Evolutionary conservation across 2,329 filamentous ascomycete species (phyloP).

Genomic region (Hymenoscyphus albidus): DNA sequence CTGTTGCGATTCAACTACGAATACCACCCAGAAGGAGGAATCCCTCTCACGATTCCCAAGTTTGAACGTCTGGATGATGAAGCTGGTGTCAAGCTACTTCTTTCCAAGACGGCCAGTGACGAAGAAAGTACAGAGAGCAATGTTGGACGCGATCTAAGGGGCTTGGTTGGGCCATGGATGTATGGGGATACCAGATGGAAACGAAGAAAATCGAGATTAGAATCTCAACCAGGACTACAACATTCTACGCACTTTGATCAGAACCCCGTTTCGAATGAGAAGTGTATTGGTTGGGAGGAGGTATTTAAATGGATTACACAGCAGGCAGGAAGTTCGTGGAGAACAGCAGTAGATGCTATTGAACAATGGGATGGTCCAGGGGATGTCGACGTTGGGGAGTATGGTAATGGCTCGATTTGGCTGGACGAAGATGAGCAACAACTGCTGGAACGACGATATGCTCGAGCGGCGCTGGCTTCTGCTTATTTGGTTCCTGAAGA

Average conservation of each 20-base stretch:
- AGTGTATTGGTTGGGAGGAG: slow-evolving; percentile 63
- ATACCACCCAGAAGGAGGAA: slow-evolving; percentile 53
- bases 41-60: slow-evolving; percentile 52
- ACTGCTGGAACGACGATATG: slow-evolving; percentile 61
- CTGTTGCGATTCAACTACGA: slow-evolving; percentile 65
- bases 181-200: slow-evolving; percentile 61
- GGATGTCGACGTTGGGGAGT: slow-evolving; percentile 65
- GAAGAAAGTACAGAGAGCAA: slow-evolving; percentile 32
- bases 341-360: slow-evolving; percentile 57
- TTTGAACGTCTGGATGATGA: slow-evolving; percentile 61
- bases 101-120: slow-evolving; percentile 51
- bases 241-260: slow-evolving; percentile 26
- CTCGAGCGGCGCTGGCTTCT: slow-evolving; percentile 62
- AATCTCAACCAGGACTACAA: slow-evolving; percentile 16
- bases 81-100: slow-evolving; percentile 56
- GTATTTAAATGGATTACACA: slow-evolving; percentile 63
- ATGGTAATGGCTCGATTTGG: slow-evolving; percentile 48
- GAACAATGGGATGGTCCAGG: slow-evolving; percentile 70
- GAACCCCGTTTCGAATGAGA: slow-evolving; percentile 27
- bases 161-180: slow-evolving; percentile 70
- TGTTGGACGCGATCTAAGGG: slow-evolving; percentile 62
- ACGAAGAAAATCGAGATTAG: slow-evolving; percentile 36
- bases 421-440: slow-evolving; percentile 57
- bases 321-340: slow-evolving; percentile 58
- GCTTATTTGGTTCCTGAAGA: slow-evolving; percentile 64